phyloP scores from a whole-genome alignment of 306 rosid genomes.

The Calophaca sinica region DNA sequence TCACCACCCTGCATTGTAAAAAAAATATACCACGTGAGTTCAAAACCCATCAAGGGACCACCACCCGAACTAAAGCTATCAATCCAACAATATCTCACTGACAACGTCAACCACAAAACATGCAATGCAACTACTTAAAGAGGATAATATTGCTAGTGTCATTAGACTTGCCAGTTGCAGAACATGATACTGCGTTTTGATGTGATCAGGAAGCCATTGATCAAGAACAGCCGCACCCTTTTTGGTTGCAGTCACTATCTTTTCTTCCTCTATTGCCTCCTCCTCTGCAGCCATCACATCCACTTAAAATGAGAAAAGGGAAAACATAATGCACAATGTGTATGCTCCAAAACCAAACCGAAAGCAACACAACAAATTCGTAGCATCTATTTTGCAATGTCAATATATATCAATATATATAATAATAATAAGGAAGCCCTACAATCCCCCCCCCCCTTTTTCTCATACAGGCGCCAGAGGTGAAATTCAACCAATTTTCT shows the following conservation, averaged over 20 bases:
- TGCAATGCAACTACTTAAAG: background rate
- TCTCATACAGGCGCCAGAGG: background rate
- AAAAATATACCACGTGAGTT: background rate
- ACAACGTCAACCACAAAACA: too few species aligned
- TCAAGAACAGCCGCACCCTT: conserved; percentile 91
- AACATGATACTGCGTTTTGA: conserved; percentile 82
- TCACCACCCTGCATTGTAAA: conserved; percentile 67
- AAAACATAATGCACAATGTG: background rate
- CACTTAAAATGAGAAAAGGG: conserved; percentile 23
- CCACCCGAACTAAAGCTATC: conserved; percentile 17
- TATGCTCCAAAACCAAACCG: conserved; percentile 23
- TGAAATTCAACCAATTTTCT: conserved; percentile 9
- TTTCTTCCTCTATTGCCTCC: conserved; percentile 57
- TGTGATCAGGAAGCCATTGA: conserved; percentile 81
- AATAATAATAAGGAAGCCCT: background rate
- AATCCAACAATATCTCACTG: conserved; percentile 11
- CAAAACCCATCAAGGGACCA: background rate
- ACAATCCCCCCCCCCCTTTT: too few species aligned
- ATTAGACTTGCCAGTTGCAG: conserved; percentile 67
- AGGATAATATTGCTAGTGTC: background rate
- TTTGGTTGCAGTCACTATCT: conserved; percentile 78
- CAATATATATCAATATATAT: background rate
- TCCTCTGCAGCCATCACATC: conserved; percentile 48
- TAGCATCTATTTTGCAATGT: conserved; percentile 5
- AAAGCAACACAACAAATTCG: background rate